Conservation (phyloP, 2,329 filamentous ascomycete genomes). For the Capronia americana region DNA sequence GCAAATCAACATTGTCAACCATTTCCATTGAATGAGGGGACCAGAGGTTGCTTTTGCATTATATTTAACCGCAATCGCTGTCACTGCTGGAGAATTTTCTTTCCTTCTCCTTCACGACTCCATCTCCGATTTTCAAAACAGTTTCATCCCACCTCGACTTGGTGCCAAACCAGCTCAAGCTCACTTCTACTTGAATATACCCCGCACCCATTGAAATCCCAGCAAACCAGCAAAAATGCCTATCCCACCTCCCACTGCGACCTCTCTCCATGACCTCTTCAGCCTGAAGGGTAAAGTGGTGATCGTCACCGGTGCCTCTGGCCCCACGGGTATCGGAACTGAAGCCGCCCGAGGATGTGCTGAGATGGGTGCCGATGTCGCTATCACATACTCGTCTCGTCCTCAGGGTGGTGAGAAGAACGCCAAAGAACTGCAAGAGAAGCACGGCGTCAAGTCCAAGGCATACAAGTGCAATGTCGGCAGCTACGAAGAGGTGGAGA, state of each 20-base stretch:
- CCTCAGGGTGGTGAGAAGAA: constrained; percentile 69
- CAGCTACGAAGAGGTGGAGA: constrained; percentile 62
- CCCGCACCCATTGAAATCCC: constrained; percentile 13
- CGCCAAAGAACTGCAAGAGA: constrained; percentile 64
- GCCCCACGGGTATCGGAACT: constrained; percentile 66
- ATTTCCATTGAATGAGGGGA: not conserved
- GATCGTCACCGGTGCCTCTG: constrained; percentile 58
- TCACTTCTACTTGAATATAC: constrained; percentile 8
- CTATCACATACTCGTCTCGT: constrained; percentile 71
- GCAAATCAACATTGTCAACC: constrained; percentile 7
- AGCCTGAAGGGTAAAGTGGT: constrained; percentile 57
- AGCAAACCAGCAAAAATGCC: constrained; percentile 36
- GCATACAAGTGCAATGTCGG: constrained; percentile 70
- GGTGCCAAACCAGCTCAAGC: not conserved
- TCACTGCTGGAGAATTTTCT: constrained; percentile 4
- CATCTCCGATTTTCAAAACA: not conserved
- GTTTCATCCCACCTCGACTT: not conserved
- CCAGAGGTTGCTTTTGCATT: constrained; percentile 7
- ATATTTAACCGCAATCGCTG: constrained; percentile 12
- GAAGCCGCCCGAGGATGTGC: constrained; percentile 70
- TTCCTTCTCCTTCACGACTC: constrained; percentile 7
- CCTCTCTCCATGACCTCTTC: constrained; percentile 50
- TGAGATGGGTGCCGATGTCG: constrained; percentile 68
- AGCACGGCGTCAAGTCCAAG: constrained; percentile 70
- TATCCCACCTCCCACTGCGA: constrained; percentile 36